Percentiles rank a stretch among this genome's conserved stretches.
Evolutionary conservation across 345 rosid genomes (phyloP).

Genomic region (Cardamine chenopodiifolia): DNA sequence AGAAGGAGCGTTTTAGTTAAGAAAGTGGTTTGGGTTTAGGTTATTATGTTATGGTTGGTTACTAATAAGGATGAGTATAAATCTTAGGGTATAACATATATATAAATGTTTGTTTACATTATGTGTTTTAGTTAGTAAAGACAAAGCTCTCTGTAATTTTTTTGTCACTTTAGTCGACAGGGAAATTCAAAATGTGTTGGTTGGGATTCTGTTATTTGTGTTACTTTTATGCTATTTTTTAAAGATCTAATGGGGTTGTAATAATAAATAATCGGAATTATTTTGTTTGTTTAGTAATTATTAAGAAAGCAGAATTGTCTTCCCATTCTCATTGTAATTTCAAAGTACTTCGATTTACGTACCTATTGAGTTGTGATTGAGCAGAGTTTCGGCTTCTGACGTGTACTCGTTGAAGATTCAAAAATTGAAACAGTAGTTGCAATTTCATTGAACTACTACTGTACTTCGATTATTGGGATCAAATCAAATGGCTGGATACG

Average conservation of each 20-base stretch:
- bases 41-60: conserved; percentile 12
- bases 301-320: not conserved
- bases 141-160: conserved; percentile 36
- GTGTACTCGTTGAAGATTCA: not conserved
- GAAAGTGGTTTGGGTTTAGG: conserved; percentile 29
- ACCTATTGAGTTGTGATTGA: not conserved
- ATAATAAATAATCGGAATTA: conserved; percentile 25
- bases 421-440: not conserved
- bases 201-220: conserved; percentile 29
- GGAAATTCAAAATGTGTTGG: conserved; percentile 32
- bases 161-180: conserved; percentile 25
- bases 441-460: not conserved
- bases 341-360: not conserved
- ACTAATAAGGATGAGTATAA: conserved; percentile 33
- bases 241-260: conserved; percentile 36
- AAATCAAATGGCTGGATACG: conserved; percentile 10
- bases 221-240: conserved; percentile 18
- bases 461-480: conserved; percentile 20
- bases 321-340: not conserved
- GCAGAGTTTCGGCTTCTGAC: not conserved
- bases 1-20: not conserved
- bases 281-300: conserved; percentile 8
- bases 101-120: conserved; percentile 12
- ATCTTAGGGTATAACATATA: conserved; percentile 9
- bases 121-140: conserved; percentile 14